Base-by-base conservation (phyloP, 2,329 filamentous ascomycete genomes). In the Ophiognomonia clavigignenti-juglandacearum region DNA sequence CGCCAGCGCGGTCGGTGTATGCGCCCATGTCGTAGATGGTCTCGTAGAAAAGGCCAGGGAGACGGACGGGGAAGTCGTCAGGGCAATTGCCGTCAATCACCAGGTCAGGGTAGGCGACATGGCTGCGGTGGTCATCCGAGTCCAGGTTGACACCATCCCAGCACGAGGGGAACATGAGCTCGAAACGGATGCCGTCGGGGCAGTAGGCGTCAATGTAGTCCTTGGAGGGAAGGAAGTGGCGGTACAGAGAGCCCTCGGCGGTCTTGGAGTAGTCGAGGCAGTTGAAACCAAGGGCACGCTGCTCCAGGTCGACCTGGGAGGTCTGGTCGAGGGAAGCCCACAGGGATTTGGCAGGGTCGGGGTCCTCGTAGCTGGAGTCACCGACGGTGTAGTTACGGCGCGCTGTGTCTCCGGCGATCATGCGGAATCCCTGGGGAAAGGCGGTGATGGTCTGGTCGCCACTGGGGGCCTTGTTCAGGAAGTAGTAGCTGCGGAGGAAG, bases 201-300 rank as follows among this genome's bases (percentile, higher is more conserved):
- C 92, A 97, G 67, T 92, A 83, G 45, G 75, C 75, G 60, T 96
- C 90, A 29, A 96, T 74, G 61, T 80, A 95, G 0, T 68, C 67
- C 74, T 95, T 95, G 58, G 85, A 78, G 0, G 92, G 91, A 57
- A 96, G 59, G 62, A 80, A 83, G 65, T 96, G 91, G 55, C 91
- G 88, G 65, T 82, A 86, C 29, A 95, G 76, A 13, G 90, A 86
- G 2, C 77, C 75, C 64, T 96, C 90, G 2, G 86, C 72, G 0
- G 65, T 58, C 20, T 66, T 71, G 26, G 57, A 59, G 62, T 96
- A 96, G 78, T 97, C 84, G 51, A 98, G 70, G 68, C 93, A 97
- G 74, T 97, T 97, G 78, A 96, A 96, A 4, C 93, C 92, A 23
- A 96, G 58, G 9, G 91, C 88, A 52, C 91, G 89, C 71, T 95